Conservation (phyloP, 2,329 filamentous ascomycete species). For the Penicillium digitatum region DNA sequence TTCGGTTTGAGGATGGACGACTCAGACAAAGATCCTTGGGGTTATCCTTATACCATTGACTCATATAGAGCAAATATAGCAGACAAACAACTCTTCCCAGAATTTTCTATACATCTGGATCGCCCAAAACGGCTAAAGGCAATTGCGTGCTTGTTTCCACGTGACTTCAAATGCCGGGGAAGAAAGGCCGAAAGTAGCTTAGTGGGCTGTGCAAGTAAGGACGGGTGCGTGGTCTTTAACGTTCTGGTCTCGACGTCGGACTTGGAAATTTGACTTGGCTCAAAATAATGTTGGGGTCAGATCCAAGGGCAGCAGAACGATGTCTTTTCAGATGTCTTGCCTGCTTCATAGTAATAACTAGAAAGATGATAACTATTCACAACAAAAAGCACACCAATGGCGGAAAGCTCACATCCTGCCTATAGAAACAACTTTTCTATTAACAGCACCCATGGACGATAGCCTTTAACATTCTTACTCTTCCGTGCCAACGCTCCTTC, state of each 20-base stretch:
- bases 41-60: not conserved
- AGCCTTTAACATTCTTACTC: not conserved
- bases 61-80: not conserved
- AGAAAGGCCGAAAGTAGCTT: not conserved
- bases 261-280: not conserved
- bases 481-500: not conserved
- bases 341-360: not conserved
- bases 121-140: not conserved
- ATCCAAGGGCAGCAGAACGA: not conserved
- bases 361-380: not conserved
- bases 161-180: not conserved
- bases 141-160: constrained; percentile 1
- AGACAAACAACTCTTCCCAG: not conserved
- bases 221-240: not conserved
- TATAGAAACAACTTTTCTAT: not conserved
- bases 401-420: not conserved
- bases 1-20: not conserved
- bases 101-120: not conserved
- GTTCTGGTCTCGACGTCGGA: not conserved
- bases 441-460: no score
- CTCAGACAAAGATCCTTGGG: not conserved
- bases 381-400: not conserved
- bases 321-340: not conserved
- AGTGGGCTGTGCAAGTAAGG: not conserved
- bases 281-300: not conserved